phyloP scores from a whole-genome alignment of 352 stramenopile species.

The Phytophthora podocarpi region DNA sequence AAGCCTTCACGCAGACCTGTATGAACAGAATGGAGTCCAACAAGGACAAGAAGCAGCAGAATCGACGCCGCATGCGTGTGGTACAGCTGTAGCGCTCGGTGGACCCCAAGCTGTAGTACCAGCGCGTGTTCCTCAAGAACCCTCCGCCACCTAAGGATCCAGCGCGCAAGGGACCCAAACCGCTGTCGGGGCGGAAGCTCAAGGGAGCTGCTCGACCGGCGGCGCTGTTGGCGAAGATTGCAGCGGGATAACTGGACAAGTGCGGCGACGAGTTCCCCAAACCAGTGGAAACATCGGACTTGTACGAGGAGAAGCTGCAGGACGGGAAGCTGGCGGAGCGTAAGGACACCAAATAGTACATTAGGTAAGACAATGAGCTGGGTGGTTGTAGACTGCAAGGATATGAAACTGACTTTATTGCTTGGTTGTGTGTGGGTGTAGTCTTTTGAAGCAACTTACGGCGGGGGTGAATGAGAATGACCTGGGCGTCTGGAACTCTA shows the following conservation, averaged over 20 bases:
- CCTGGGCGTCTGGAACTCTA: too few species aligned
- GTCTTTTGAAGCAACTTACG: conserved; percentile 68
- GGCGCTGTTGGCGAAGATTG: conserved; percentile 77
- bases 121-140: conserved; percentile 62
- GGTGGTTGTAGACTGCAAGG: neutral
- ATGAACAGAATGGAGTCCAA: conserved; percentile 64
- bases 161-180: conserved; percentile 60
- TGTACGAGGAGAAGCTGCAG: conserved; percentile 64
- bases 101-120: conserved; percentile 68
- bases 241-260: conserved; percentile 77
- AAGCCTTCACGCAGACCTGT: conserved; percentile 66
- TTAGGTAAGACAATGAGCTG: conserved; percentile 41
- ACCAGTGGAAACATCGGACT: conserved; percentile 77
- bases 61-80: conserved; percentile 77
- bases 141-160: conserved; percentile 40
- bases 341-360: conserved; percentile 70
- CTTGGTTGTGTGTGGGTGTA: too few species aligned
- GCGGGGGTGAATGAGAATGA: too few species aligned
- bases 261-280: conserved; percentile 74
- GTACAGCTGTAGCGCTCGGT: conserved; percentile 80
- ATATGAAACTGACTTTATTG: neutral
- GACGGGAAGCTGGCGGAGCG: conserved; percentile 61
- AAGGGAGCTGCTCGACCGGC: conserved; percentile 75
- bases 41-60: conserved; percentile 69
- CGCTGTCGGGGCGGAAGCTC: conserved; percentile 75